Evolutionary conservation across 345 rosid genomes (phyloP), one percentile per base, ranked within the genome.

Genomic region (Diplotaxis tenuifolia): DNA sequence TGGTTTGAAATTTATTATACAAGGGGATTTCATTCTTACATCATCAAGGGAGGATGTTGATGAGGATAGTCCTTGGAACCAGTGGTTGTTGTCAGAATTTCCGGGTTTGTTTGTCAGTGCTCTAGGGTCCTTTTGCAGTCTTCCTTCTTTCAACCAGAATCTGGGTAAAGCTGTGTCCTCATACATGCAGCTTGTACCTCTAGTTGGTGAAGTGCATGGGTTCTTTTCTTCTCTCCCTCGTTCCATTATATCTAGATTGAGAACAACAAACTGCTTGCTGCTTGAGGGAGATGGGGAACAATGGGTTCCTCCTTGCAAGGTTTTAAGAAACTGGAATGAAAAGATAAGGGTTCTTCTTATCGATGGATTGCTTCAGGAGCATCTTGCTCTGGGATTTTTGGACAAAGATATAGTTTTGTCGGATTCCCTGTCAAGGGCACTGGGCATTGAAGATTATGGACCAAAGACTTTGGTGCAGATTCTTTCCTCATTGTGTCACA

Each of bases 21-120:
- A 94, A 82, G 98, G 96, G 38, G 98, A 91, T 84, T 94, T 94
- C 80, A 82, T 88, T 78, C 97, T 94, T 65, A 90, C 98, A n/a
- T 89, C 98, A 70, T 94, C 98, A 34, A 86, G 98, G 79, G 97
- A 94, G 82, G 98, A 94, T 80, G 97, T 91, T 74, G 98, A 94
- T 70, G 93, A 82, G 73, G 83, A 89, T 85, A 87, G 90, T 80
- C 86, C 95, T 62, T 94, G 98, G 98, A 94, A 94, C 76, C 93
- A 94, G 83, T 89, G 90, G 97, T 73, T 94, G 75, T 61, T 91
- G 83, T 83, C 92, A 22, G 85, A 87, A 72, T 86, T 87, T 80
- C 93, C 98, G 25, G 79, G 77, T 78, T 88, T 94, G 80, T 91
- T 94, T 76, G 86, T 91, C 12, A 66, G 78, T 73, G 91, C 89